These are phyloP conservation scores for Dentipellis sp. DNA, from an alignment of 768 basidiomycete genomes.

Conservation along the genomic window DNA sequence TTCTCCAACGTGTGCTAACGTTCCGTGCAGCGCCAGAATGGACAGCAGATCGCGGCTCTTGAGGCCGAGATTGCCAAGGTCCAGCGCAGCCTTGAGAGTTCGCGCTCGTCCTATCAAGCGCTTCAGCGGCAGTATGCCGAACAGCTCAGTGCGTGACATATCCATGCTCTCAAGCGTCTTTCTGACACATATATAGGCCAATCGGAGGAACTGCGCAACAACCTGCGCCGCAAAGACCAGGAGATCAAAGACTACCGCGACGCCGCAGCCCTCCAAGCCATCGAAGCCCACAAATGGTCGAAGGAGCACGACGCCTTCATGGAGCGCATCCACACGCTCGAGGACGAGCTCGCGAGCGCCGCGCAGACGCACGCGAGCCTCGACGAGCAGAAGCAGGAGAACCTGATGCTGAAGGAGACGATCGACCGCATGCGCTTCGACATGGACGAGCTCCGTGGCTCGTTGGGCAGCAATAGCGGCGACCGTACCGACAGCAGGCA, in stretches of 20 bases:
- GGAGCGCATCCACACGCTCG: conserved; percentile 58
- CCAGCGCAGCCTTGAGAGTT: conserved; percentile 63
- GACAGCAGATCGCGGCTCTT: conserved; percentile 53
- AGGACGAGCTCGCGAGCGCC: conserved; percentile 60
- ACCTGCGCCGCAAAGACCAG: conserved; percentile 68
- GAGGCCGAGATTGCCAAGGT: conserved; percentile 77
- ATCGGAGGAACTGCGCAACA: conserved; percentile 71
- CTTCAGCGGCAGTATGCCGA: conserved; percentile 86
- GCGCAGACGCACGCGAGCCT: conserved; percentile 65
- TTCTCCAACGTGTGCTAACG: conserved; percentile 3
- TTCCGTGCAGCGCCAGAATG: conserved; percentile 45
- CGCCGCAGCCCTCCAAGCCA: conserved; percentile 43
- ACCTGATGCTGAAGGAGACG: conserved; percentile 87
- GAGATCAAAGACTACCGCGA: conserved; percentile 60
- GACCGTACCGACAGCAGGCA: conserved; percentile 37
- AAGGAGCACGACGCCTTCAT: conserved; percentile 68
- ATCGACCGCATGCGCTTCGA: conserved; percentile 93
- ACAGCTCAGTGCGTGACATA: conserved; percentile 60
- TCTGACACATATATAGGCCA: conserved; percentile 34
- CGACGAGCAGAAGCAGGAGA: conserved; percentile 93
- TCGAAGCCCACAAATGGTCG: conserved; percentile 58
- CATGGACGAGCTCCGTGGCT: conserved; percentile 80
- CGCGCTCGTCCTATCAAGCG: conserved; percentile 62
- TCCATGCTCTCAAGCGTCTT: not conserved
- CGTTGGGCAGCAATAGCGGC: conserved; percentile 26